Evolutionary conservation across 257 asterid species (phyloP).

Genomic region (Cynanchum wilfordii): DNA sequence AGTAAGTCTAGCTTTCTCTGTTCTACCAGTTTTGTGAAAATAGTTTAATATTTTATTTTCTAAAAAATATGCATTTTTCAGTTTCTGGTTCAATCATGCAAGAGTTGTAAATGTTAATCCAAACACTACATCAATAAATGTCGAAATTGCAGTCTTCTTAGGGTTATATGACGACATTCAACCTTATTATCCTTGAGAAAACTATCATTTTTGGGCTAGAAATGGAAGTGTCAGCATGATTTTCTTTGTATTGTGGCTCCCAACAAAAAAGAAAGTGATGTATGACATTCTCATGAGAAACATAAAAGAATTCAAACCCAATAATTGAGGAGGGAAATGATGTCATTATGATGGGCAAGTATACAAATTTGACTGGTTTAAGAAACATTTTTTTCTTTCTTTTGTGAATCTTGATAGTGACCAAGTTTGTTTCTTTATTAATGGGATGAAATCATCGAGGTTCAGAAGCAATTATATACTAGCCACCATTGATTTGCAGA

Average conservation of each 20-base stretch:
- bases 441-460: conserved; percentile 41
- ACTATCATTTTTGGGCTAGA: too few species aligned
- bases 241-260: background rate
- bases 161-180: conserved; percentile 1
- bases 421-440: conserved; percentile 22
- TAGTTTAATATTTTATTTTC: too few species aligned
- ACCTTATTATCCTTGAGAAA: background rate
- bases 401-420: conserved; percentile 20
- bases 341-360: conserved; percentile 14
- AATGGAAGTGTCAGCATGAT: background rate
- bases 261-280: conserved; percentile 1
- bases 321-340: conserved; percentile 20
- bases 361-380: conserved; percentile 23
- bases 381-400: background rate
- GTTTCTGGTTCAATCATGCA: background rate
- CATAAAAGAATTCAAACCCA: conserved; percentile 3
- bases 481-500: conserved; percentile 33
- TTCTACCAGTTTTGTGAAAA: too few species aligned
- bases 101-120: background rate
- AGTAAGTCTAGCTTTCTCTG: too few species aligned
- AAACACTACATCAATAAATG: background rate
- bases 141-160: background rate
- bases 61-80: background rate
- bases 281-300: background rate
- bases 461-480: conserved; percentile 24